Evolutionary conservation across 2,329 filamentous ascomycete species (phyloP).

Genomic region (Pseudocercospora fuligena): DNA sequence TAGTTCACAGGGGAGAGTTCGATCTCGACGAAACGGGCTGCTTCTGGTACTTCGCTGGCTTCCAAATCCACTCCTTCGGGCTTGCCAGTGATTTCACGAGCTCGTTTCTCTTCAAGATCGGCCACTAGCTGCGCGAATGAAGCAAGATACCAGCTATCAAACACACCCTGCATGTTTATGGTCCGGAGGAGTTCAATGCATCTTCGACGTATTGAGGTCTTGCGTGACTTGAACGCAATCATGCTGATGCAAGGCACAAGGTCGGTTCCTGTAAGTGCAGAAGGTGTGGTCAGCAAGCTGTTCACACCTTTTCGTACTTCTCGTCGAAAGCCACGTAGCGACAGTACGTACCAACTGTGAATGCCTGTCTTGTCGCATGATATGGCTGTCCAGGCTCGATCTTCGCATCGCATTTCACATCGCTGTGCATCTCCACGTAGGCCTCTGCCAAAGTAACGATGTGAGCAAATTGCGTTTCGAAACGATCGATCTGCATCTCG

Average conservation of each 20-base stretch:
- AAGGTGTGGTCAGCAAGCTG: background rate
- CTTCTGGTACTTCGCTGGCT: slow-evolving; percentile 23
- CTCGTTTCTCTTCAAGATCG: slow-evolving; percentile 24
- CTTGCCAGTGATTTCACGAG: slow-evolving; percentile 21
- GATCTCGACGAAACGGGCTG: slow-evolving; percentile 23
- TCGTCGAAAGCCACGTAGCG: background rate
- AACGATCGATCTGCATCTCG: slow-evolving; percentile 25
- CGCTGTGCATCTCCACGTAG: slow-evolving; percentile 23
- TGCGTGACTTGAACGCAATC: slow-evolving; percentile 26
- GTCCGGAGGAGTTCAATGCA: slow-evolving; percentile 18
- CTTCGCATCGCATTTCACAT: slow-evolving; percentile 4
- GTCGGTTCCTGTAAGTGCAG: slow-evolving; percentile 17
- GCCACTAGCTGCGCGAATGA: slow-evolving; percentile 22
- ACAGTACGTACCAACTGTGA: slow-evolving; percentile 13
- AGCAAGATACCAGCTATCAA: slow-evolving; percentile 26
- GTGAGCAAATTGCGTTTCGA: slow-evolving; percentile 24
- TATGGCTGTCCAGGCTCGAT: background rate
- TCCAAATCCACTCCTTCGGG: slow-evolving; percentile 21
- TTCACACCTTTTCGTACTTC: background rate
- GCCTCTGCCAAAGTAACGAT: slow-evolving; percentile 21
- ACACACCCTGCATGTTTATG: slow-evolving; percentile 27
- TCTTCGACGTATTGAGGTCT: slow-evolving; percentile 15
- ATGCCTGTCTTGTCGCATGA: slow-evolving; percentile 19
- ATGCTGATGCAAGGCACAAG: slow-evolving; percentile 24
- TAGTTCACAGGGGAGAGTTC: slow-evolving; percentile 16